Evolutionary conservation across 1,139 yeast genomes (phyloP), one percentile per base, ranked within the genome.

Genomic region (Saccharomyces hybrid): DNA sequence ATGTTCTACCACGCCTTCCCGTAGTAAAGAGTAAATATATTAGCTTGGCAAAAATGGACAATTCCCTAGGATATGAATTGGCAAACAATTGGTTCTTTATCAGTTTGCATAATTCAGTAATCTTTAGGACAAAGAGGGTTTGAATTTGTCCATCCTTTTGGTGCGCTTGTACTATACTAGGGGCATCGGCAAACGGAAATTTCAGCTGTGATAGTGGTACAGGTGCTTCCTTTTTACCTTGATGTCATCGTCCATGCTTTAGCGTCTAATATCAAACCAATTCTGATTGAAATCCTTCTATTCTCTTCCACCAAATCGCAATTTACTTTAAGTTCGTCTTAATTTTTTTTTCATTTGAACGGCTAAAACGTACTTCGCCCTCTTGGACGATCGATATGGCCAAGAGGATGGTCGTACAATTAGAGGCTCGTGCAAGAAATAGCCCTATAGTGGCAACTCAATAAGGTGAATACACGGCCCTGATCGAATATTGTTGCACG

Each of bases 81-180:
- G 84, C 76, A 64, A 84, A 85, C 50, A 89, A 70, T 52, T 88
- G 87, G 9, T 95, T 95, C 63, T 61, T 62, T 1, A 63, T n/a
- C n/a, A 38, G 41, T 50, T 54, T 59, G 4, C 85, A 60, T 0
- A 82, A 80, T 26, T 83, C 85, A 50, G 76, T 79, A 6, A 90
- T 60, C 58, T 85, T 83, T 2, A 74, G 71, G 32, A 79, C 73
- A 19, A 88, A 72, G 2, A 80, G 70, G 0, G 80, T 73, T 64
- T 85, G 87, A 50, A 87, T 81, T 62, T 84, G 87, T 1, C 82
- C 78, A 70, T 91, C 98, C 67, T 91, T 91, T 65, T 90, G 97
- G 68, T 88, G 85, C 3, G 97, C 90, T 57, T 97, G 78, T 44
- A 90, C 84, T 64, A 76, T 75, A 54, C 75, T 75, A 0, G 79